Conservation (phyloP, 2,329 filamentous ascomycete genomes). For the Nemania serpens region DNA sequence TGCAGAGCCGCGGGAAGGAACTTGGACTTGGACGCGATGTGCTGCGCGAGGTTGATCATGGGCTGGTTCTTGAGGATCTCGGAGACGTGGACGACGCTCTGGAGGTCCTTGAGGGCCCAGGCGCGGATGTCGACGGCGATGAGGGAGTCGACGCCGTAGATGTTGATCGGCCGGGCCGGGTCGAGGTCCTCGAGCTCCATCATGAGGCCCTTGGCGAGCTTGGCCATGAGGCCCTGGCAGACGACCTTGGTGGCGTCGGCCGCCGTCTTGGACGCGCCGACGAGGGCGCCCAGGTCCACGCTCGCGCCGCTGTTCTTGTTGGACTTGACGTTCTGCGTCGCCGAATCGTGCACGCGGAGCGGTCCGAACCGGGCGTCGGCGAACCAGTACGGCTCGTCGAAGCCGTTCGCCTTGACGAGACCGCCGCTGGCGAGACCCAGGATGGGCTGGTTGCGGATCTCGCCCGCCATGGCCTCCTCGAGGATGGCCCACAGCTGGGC, state of each 20-base stretch:
- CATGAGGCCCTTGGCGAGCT: slow-evolving; percentile 39
- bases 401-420: slow-evolving; percentile 35
- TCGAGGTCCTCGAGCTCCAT: slow-evolving; percentile 41
- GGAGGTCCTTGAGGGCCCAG: slow-evolving; percentile 38
- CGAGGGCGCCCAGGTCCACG: slow-evolving; percentile 31
- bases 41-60: slow-evolving; percentile 35
- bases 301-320: slow-evolving; percentile 26
- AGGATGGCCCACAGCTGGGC: slow-evolving; percentile 35
- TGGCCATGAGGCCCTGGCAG: slow-evolving; percentile 36
- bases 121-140: slow-evolving; percentile 38
- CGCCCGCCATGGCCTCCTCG: slow-evolving; percentile 33
- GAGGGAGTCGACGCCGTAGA: slow-evolving; percentile 38
- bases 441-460: slow-evolving; percentile 35
- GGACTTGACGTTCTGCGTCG: slow-evolving; percentile 23
- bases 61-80: slow-evolving; percentile 36
- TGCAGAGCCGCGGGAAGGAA: slow-evolving; percentile 33
- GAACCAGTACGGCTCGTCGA: slow-evolving; percentile 41
- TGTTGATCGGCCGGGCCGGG: slow-evolving; percentile 35
- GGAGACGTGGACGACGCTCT: slow-evolving; percentile 35
- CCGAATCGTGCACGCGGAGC: slow-evolving; percentile 34
- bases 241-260: slow-evolving; percentile 32
- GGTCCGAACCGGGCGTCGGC: slow-evolving; percentile 38
- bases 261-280: slow-evolving; percentile 31
- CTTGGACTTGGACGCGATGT: slow-evolving; percentile 37
- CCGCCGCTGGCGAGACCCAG: slow-evolving; percentile 38